A percentile compares a stretch with the other conserved stretches of the same genome.
Conservation (phyloP, 257 asterid species). For the Mitragyna speciosa region DNA sequence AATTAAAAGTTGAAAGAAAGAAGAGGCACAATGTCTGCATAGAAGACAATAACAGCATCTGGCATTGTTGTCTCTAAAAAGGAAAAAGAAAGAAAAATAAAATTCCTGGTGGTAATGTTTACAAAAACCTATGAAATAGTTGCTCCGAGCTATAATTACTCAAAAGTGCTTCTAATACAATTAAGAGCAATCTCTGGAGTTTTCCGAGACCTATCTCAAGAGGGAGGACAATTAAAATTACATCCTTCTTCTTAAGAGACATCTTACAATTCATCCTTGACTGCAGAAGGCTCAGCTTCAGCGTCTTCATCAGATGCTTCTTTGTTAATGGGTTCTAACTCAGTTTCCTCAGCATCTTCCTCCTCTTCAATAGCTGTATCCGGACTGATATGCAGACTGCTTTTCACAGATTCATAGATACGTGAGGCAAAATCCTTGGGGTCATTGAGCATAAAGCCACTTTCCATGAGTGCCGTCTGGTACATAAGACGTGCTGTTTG, state of each 20-base stretch:
- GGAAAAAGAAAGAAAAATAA: slow-evolving; percentile 17
- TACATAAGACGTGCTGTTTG: slow-evolving; percentile 79
- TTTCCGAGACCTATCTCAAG: slow-evolving; percentile 1
- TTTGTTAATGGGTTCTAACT: slow-evolving; percentile 35
- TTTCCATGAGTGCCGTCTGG: slow-evolving; percentile 91
- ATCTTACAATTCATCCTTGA: slow-evolving; percentile 74
- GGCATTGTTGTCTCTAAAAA: neutral
- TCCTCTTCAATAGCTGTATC: slow-evolving; percentile 79
- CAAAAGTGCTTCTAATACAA: slow-evolving; percentile 7
- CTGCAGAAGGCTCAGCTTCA: slow-evolving; percentile 24
- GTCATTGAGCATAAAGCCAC: slow-evolving; percentile 72
- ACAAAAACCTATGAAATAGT: slow-evolving; percentile 25
- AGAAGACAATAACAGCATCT: neutral
- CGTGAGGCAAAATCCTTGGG: slow-evolving; percentile 79
- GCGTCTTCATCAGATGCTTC: slow-evolving; percentile 35
- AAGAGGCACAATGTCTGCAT: neutral
- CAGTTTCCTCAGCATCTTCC: slow-evolving; percentile 62
- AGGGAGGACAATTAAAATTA: slow-evolving; percentile 20
- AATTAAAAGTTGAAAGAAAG: neutral
- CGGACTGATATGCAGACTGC: slow-evolving; percentile 64
- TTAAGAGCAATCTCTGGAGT: slow-evolving; percentile 2
- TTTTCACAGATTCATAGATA: slow-evolving; percentile 69
- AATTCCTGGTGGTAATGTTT: slow-evolving; percentile 25
- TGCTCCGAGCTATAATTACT: slow-evolving; percentile 18
- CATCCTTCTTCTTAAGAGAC: neutral